A percentile compares a stretch with the other conserved stretches of the same genome.
Evolutionary conservation across 2,329 filamentous ascomycete genomes (phyloP).

Genomic region (Neofusicoccum parvum): DNA sequence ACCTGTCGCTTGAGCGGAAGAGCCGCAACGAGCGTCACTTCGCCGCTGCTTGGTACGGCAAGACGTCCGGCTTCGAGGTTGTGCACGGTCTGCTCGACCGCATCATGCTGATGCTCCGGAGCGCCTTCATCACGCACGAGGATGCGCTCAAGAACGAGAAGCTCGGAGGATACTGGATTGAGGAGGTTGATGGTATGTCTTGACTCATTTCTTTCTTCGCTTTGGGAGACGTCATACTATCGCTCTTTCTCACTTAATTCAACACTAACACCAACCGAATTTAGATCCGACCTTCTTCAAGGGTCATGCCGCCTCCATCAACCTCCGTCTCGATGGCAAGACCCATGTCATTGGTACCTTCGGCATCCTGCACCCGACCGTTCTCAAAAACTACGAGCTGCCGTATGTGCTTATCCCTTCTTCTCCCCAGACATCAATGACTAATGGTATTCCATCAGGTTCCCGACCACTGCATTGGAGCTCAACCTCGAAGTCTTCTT

Average conservation of each 20-base stretch:
- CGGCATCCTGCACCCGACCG: conserved; percentile 89
- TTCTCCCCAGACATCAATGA: neutral
- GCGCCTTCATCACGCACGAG: conserved; percentile 75
- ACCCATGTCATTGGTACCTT: conserved; percentile 81
- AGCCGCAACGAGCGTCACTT: conserved; percentile 93
- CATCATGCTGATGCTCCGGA: conserved; percentile 87
- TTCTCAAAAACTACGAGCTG: conserved; percentile 91
- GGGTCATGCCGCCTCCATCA: conserved; percentile 85
- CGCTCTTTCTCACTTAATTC: neutral
- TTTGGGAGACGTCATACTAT: neutral
- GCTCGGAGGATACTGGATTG: conserved; percentile 83
- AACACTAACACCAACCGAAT: neutral
- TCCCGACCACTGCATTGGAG: conserved; percentile 91
- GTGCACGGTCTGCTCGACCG: conserved; percentile 94
- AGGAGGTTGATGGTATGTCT: conserved; percentile 75
- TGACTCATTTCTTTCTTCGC: neutral
- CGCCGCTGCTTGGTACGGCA: conserved; percentile 93
- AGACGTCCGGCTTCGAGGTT: conserved; percentile 90
- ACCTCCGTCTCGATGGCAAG: conserved; percentile 73
- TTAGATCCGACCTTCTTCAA: conserved; percentile 84
- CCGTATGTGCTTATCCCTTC: conserved; percentile 55
- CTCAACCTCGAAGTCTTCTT: conserved; percentile 93
- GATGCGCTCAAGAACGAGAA: conserved; percentile 63
- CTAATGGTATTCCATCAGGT: conserved; percentile 51
- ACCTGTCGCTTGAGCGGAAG: conserved; percentile 77